Percentiles rank a stretch among this genome's conserved stretches.
These are phyloP conservation scores for Aspergillus jensenii DNA, from an alignment of 2,329 filamentous ascomycete genomes.

Conservation along the genomic window DNA sequence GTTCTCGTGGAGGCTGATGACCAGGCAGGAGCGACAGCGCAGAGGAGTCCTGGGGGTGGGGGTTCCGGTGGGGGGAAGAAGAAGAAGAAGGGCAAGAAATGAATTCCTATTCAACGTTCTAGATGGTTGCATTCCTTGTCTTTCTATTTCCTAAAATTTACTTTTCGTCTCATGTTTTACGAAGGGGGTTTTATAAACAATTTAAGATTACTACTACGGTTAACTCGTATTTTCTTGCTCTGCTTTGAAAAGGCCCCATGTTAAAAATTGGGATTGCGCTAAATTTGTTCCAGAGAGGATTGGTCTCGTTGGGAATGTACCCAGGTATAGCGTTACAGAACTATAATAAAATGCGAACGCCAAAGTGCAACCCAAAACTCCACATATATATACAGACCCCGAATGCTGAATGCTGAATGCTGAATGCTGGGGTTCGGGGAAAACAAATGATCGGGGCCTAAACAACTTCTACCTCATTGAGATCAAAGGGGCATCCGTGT, in stretches of 20 bases:
- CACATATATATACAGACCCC: background rate
- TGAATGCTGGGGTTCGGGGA: background rate
- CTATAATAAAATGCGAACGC: background rate
- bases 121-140: background rate
- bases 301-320: background rate
- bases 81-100: slow-evolving; percentile 52
- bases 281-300: background rate
- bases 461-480: background rate
- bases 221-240: background rate
- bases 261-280: background rate
- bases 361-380: background rate
- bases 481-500: slow-evolving; percentile 19
- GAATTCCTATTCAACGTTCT: slow-evolving; percentile 12
- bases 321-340: background rate
- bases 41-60: slow-evolving; percentile 11
- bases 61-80: slow-evolving; percentile 26
- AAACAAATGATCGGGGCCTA: background rate
- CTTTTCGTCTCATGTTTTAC: slow-evolving; percentile 6
- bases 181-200: background rate
- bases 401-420: background rate
- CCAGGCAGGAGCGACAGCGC: slow-evolving; percentile 33
- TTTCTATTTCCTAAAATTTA: slow-evolving; percentile 1
- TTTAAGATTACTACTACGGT: slow-evolving; percentile 14
- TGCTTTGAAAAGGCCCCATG: background rate
- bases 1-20: slow-evolving; percentile 72